Evolutionary conservation across 352 stramenopile genomes (phyloP).

Genomic region (Phytophthora syringae): DNA sequence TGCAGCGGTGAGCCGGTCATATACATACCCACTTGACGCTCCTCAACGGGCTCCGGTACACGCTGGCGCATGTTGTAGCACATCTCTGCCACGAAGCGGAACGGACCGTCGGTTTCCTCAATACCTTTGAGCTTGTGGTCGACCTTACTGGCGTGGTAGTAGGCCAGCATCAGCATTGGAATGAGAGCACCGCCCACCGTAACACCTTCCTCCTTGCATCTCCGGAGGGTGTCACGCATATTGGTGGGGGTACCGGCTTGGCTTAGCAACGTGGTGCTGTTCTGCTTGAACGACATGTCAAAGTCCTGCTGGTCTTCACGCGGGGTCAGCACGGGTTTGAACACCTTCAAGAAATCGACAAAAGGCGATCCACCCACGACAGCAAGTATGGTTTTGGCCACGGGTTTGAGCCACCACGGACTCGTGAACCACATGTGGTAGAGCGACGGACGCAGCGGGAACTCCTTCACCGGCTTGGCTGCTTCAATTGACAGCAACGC

Average conservation of each 20-base stretch:
- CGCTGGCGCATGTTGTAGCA: slow-evolving; percentile 58
- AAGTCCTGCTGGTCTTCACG: slow-evolving; percentile 57
- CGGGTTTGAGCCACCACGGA: slow-evolving; percentile 48
- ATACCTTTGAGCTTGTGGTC: slow-evolving; percentile 31
- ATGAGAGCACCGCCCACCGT: slow-evolving; percentile 53
- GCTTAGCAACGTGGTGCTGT: slow-evolving; percentile 54
- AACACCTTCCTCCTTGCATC: slow-evolving; percentile 52
- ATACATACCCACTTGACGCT: slow-evolving; percentile 60
- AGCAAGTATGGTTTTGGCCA: slow-evolving; percentile 35
- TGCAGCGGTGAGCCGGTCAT: slow-evolving; percentile 47
- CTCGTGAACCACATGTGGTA: slow-evolving; percentile 49
- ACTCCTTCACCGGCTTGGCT: slow-evolving; percentile 26
- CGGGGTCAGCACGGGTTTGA: slow-evolving; percentile 43
- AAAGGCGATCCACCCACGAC: slow-evolving; percentile 33
- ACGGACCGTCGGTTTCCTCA: slow-evolving; percentile 25
- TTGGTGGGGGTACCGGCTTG: slow-evolving; percentile 40
- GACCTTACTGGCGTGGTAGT: slow-evolving; percentile 53
- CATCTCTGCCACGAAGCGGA: slow-evolving; percentile 55
- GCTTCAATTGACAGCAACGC: slow-evolving; percentile 44
- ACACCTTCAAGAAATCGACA: slow-evolving; percentile 58
- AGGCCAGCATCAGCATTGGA: slow-evolving; percentile 51
- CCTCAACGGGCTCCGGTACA: slow-evolving; percentile 19
- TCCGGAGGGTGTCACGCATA: slow-evolving; percentile 47
- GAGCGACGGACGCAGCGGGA: slow-evolving; percentile 48
- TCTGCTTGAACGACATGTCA: slow-evolving; percentile 38